A percentile compares a stretch with the other conserved stretches of the same genome.
Conservation (phyloP, 352 stramenopile genomes). For the Pythium aphanidermatum region DNA sequence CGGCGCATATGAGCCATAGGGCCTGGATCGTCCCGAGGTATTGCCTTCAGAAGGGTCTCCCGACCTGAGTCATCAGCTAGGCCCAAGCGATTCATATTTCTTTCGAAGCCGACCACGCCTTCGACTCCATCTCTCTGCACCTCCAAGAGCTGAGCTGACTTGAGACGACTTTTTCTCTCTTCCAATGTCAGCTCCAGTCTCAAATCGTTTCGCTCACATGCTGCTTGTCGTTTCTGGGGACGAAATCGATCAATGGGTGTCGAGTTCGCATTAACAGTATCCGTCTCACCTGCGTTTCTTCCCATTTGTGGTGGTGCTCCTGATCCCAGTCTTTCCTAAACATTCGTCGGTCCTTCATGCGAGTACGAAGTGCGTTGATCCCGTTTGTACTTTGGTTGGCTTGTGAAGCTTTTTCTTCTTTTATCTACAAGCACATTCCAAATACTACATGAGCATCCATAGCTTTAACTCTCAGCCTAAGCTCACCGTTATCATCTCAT, state of each 20-base stretch:
- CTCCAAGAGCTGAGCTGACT: slow-evolving; percentile 17
- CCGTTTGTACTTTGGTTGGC: slow-evolving; percentile 16
- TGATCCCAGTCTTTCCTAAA: slow-evolving; percentile 63
- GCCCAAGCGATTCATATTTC: slow-evolving; percentile 56
- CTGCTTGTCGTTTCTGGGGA: slow-evolving; percentile 24
- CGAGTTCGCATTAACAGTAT: neutral
- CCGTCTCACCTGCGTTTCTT: slow-evolving; percentile 38
- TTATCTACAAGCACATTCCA: neutral
- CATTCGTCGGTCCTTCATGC: slow-evolving; percentile 48
- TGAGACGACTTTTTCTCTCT: slow-evolving; percentile 31
- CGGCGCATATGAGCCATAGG: slow-evolving; percentile 31
- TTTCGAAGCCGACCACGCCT: slow-evolving; percentile 53
- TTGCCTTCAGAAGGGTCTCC: slow-evolving; percentile 29
- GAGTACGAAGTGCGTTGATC: slow-evolving; percentile 28
- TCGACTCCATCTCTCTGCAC: slow-evolving; percentile 34
- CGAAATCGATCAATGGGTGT: neutral
- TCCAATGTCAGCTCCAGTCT: slow-evolving; percentile 54
- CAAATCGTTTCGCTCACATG: slow-evolving; percentile 44
- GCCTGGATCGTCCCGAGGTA: slow-evolving; percentile 31
- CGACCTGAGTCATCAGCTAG: slow-evolving; percentile 18
- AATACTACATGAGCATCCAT: neutral
- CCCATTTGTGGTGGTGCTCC: slow-evolving; percentile 46
- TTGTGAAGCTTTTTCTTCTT: slow-evolving; percentile 29
- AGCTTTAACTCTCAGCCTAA: neutral
- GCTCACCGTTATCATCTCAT: slow-evolving; percentile 32